A percentile compares a stretch with the other conserved stretches of the same genome.
Evolutionary conservation across 352 stramenopile species (phyloP).

Genomic region (Phytophthora parvispora): DNA sequence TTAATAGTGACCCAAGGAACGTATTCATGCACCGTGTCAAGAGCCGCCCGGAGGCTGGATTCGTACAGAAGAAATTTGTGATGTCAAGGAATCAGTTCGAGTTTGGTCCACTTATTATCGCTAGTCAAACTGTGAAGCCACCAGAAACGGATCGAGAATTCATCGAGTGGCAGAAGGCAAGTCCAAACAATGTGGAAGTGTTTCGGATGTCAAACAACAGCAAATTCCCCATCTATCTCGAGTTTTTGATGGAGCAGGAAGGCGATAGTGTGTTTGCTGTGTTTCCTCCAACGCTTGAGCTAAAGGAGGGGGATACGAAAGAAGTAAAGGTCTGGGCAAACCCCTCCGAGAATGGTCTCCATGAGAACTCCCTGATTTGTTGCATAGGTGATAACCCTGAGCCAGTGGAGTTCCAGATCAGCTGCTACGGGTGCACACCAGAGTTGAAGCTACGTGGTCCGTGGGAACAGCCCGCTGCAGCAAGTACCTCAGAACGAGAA

Average conservation of each 20-base stretch:
- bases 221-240: constrained; percentile 76
- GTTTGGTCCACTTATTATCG: constrained; percentile 93
- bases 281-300: constrained; percentile 74
- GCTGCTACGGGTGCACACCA: constrained; percentile 88
- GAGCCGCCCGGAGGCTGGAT: constrained; percentile 60
- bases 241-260: constrained; percentile 57
- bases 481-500: constrained; percentile 61
- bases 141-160: constrained; percentile 65
- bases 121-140: constrained; percentile 15
- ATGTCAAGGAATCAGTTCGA: constrained; percentile 92
- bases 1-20: constrained; percentile 95
- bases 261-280: constrained; percentile 67
- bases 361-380: constrained; percentile 89
- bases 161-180: constrained; percentile 52
- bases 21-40: constrained; percentile 97
- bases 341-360: constrained; percentile 63
- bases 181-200: constrained; percentile 86
- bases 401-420: constrained; percentile 88
- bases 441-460: constrained; percentile 81
- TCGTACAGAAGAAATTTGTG: constrained; percentile 95
- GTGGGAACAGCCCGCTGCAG: constrained; percentile 81
- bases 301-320: constrained; percentile 91
- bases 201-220: constrained; percentile 95
- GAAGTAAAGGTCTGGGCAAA: constrained; percentile 95
- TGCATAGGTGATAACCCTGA: constrained; percentile 94